Evolutionary conservation across 352 stramenopile genomes (phyloP).

Genomic region (Phytophthora rubi): DNA sequence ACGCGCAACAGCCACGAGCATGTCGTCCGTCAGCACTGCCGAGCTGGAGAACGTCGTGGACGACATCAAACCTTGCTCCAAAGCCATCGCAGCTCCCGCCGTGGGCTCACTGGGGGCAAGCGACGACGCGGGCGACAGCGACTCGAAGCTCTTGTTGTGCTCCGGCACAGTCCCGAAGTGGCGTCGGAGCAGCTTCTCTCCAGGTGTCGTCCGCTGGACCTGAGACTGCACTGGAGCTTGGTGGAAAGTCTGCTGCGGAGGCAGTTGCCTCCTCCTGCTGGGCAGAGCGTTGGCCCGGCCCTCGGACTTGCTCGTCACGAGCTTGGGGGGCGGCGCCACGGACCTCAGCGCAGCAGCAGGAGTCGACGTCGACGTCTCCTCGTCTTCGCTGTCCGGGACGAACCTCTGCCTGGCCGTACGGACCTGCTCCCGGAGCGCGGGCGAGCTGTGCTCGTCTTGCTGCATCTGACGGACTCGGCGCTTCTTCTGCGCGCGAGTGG

Average conservation of each 20-base stretch:
- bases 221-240: constrained; percentile 5
- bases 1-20: constrained; percentile 38
- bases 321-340: constrained; percentile 23
- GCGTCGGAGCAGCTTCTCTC: constrained; percentile 16
- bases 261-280: constrained; percentile 24
- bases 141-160: constrained; percentile 17
- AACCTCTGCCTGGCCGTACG: constrained; percentile 37
- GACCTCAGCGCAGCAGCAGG: constrained; percentile 16
- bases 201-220: background rate
- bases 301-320: constrained; percentile 31
- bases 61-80: constrained; percentile 44
- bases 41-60: constrained; percentile 44
- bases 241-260: constrained; percentile 12
- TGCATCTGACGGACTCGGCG: constrained; percentile 1
- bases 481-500: constrained; percentile 25
- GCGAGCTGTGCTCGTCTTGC: background rate
- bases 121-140: constrained; percentile 32
- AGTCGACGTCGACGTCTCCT: constrained; percentile 16
- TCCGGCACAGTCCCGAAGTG: constrained; percentile 11
- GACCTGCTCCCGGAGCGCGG: constrained; percentile 20
- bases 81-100: constrained; percentile 8
- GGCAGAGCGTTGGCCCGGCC: constrained; percentile 21
- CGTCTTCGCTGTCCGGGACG: constrained; percentile 38
- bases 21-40: constrained; percentile 38
- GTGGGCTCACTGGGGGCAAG: constrained; percentile 20